Base-by-base conservation (phyloP, 1,284 basidiomycete genomes). In the Trichosporon sp. region DNA sequence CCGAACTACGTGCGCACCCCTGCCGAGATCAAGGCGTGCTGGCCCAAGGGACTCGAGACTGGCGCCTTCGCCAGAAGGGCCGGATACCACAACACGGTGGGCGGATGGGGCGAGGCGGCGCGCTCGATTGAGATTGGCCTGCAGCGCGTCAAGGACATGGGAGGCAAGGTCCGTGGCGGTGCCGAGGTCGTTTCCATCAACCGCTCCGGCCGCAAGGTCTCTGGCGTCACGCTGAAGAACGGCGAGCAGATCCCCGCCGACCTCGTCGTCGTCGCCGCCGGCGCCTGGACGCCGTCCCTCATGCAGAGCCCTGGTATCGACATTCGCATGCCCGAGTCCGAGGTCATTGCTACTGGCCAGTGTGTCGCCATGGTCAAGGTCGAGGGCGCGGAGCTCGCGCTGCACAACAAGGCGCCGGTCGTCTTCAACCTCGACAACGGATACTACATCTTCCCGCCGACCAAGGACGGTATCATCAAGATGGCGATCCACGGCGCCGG, bases 41-140 rank as follows among this genome's bases (percentile, higher is more conserved):
- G 78, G 66, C 74, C 73, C 6, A 7, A 14, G 1, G 67, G 66
- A 0, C 70, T 81, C 26, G 73, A 70, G 26, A 76, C 72, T 0
- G 80, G 78, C 40, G 67, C 66, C 2, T 81, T 83, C 67, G 73
- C 59, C n/a, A 75, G 70, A 3, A 75, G 79, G 40, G 89, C 89
- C 0, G 84, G 83, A 16, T 96, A 92, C 79, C 78, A 91, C 65
- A 96, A 95, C 79, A 85, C 84, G 1, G 89, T 92, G 48, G 90
- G 91, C 0, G 95, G 95, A 2, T 98, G 95, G 95, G 92, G 89
- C 1, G 87, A 91, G 79, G 92, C 94, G 1, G 86, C 88, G 1
- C 88, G 90, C 75, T 92, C 91, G 1, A 81, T 93, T 6, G 78
- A 84, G 5, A 83, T 88, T 11, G 84, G 92, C 71, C 87, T 91